These are phyloP conservation scores for Meredithiella fracta DNA, from an alignment of 2,329 filamentous ascomycete genomes.

Conservation along the genomic window DNA sequence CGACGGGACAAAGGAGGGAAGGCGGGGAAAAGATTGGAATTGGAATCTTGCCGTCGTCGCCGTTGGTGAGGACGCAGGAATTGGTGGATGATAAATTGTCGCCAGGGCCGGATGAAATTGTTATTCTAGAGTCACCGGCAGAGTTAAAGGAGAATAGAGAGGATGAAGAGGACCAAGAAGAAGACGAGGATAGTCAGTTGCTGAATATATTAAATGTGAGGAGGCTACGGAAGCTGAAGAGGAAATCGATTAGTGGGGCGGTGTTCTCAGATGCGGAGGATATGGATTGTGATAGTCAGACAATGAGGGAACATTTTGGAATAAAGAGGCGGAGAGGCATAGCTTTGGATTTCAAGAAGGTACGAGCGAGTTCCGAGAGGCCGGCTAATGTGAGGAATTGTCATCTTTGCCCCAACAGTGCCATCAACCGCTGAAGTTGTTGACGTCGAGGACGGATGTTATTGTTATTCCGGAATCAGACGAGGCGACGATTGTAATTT, in stretches of 20 bases:
- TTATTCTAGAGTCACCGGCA: conserved; percentile 2
- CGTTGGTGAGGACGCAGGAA: not conserved
- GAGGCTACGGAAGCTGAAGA: not conserved
- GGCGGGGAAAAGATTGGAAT: not conserved
- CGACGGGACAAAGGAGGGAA: not conserved
- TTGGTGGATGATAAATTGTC: not conserved
- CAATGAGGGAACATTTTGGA: not conserved
- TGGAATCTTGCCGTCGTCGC: not conserved
- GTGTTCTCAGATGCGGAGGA: conserved; percentile 21
- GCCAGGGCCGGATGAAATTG: not conserved
- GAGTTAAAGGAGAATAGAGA: not conserved
- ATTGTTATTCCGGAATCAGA: not conserved
- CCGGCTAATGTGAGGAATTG: not conserved
- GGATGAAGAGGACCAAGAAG: too few relatives aligned
- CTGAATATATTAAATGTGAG: not conserved
- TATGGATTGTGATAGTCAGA: conserved; percentile 1
- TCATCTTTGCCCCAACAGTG: not conserved
- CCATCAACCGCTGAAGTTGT: not conserved
- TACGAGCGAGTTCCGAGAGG: not conserved
- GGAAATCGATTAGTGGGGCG: conserved; percentile 25
- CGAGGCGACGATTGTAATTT: conserved; percentile 3
- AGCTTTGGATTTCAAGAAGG: not conserved
- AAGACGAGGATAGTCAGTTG: not conserved
- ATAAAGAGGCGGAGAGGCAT: not conserved
- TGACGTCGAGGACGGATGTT: not conserved